phyloP scores from a whole-genome alignment of 306 rosid genomes.

The Hippophae tibetana region DNA sequence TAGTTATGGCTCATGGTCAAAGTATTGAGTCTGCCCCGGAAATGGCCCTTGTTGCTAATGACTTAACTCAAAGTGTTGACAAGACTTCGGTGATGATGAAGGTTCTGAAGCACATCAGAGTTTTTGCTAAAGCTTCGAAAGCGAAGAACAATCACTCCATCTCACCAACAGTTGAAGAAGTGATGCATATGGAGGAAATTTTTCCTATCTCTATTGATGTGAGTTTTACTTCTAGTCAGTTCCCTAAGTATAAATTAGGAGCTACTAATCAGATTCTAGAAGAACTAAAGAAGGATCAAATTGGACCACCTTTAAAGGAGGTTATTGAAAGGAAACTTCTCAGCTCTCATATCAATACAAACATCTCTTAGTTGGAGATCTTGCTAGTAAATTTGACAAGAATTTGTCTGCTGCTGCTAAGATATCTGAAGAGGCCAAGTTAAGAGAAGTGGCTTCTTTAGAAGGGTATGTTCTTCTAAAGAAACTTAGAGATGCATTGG shows the following conservation, averaged over 20 bases:
- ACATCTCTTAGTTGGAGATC: conserved; percentile 92
- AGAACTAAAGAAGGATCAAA: conserved; percentile 54
- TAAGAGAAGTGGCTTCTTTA: conserved; percentile 83
- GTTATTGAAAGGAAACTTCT: conserved; percentile 61
- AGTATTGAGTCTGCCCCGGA: no score
- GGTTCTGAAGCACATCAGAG: no score
- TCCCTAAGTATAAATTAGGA: conserved; percentile 81
- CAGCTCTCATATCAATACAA: conserved; percentile 77
- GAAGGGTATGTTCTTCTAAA: conserved; percentile 96
- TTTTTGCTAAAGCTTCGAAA: no score
- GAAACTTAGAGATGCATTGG: conserved; percentile 92
- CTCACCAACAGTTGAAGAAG: conserved; percentile 59
- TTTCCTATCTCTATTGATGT: no score
- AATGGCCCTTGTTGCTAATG: no score
- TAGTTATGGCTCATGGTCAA: no score
- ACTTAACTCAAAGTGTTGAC: no score
- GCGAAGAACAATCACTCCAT: no score
- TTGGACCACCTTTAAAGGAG: conserved; percentile 65
- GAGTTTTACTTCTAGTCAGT: conserved; percentile 59
- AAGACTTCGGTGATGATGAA: no score
- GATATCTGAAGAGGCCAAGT: conserved; percentile 85
- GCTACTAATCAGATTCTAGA: conserved; percentile 66
- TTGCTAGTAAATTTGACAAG: conserved; percentile 93
- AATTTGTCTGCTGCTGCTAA: no score
- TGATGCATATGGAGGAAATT: conserved; percentile 45